Conservation (phyloP, 148 eudicot species). For the Gaultheria prostrata region DNA sequence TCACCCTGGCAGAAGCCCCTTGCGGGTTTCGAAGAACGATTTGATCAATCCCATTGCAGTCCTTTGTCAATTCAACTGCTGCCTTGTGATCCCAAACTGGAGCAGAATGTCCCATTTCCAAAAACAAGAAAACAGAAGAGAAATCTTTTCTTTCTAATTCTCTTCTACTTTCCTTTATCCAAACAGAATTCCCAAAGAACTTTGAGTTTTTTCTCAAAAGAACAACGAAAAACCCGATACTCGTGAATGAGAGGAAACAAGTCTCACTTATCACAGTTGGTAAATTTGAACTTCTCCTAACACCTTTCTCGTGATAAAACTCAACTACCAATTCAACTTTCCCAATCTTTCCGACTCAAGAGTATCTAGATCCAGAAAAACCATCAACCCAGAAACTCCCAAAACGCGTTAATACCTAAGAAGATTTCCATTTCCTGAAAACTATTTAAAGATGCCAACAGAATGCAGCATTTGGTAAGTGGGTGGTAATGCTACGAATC, state of each 20-base stretch:
- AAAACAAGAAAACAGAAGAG: too few relatives aligned
- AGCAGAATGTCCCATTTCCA: constrained; percentile 75
- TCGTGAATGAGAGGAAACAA: constrained; percentile 7
- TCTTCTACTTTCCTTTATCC: too few relatives aligned
- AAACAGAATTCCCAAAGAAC: constrained; percentile 8
- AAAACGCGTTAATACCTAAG: constrained; percentile 23
- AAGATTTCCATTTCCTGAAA: constrained; percentile 15
- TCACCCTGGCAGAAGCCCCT: constrained; percentile 74
- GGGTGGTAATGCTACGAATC: too few relatives aligned
- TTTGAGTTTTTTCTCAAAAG: not conserved
- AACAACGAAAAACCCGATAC: constrained; percentile 3
- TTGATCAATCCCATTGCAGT: constrained; percentile 71
- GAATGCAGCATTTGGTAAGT: constrained; percentile 35
- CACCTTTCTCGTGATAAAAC: constrained; percentile 34
- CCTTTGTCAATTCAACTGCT: constrained; percentile 54
- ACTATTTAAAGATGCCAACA: constrained; percentile 20
- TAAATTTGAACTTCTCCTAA: too few relatives aligned
- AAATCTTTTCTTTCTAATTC: too few relatives aligned
- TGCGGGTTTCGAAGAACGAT: constrained; percentile 70
- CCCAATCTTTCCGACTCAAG: constrained; percentile 12
- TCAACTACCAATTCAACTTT: constrained; percentile 18
- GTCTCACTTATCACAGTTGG: not conserved
- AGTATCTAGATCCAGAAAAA: constrained; percentile 23
- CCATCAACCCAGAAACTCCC: constrained; percentile 16
- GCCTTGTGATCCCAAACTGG: constrained; percentile 66